Evolutionary conservation across 441 rosid species (phyloP).

Genomic region (Populus hybrid): DNA sequence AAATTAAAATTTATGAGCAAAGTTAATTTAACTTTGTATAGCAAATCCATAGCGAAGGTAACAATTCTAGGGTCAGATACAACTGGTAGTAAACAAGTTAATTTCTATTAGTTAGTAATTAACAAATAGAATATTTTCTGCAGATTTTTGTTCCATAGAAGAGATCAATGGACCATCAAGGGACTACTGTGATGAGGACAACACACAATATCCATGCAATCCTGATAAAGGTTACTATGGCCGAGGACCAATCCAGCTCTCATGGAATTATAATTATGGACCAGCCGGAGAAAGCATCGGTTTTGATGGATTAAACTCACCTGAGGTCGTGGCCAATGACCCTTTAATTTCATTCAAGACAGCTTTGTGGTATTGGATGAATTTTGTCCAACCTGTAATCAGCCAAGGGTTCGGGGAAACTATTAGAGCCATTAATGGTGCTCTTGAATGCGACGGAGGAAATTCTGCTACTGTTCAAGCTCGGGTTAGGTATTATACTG

Average conservation of each 20-base stretch:
- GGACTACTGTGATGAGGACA: constrained; percentile 40
- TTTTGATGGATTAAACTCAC: too few relatives aligned
- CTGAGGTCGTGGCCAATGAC: too few relatives aligned
- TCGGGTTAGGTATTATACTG: constrained; percentile 42
- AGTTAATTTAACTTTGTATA: too few relatives aligned
- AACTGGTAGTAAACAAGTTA: too few relatives aligned
- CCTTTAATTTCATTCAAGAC: too few relatives aligned
- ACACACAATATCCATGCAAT: constrained; percentile 53
- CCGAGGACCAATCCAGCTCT: constrained; percentile 60
- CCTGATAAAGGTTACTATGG: constrained; percentile 51
- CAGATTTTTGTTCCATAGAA: constrained; percentile 55
- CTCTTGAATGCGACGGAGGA: constrained; percentile 50
- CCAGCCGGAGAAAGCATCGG: too few relatives aligned
- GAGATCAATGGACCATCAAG: constrained; percentile 44
- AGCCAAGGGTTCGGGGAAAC: constrained; percentile 69
- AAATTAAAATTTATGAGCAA: too few relatives aligned
- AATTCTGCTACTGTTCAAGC: constrained; percentile 40
- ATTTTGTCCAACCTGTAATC: constrained; percentile 39
- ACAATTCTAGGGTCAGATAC: too few relatives aligned
- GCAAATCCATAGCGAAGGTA: too few relatives aligned
- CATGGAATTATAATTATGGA: constrained; percentile 21
- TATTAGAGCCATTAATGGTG: constrained; percentile 52
- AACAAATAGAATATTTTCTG: background rate
- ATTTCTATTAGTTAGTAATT: too few relatives aligned
- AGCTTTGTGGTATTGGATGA: constrained; percentile 67